These are phyloP conservation scores for Claviceps monticola DNA, from an alignment of 2,329 filamentous ascomycete genomes.

Conservation along the genomic window DNA sequence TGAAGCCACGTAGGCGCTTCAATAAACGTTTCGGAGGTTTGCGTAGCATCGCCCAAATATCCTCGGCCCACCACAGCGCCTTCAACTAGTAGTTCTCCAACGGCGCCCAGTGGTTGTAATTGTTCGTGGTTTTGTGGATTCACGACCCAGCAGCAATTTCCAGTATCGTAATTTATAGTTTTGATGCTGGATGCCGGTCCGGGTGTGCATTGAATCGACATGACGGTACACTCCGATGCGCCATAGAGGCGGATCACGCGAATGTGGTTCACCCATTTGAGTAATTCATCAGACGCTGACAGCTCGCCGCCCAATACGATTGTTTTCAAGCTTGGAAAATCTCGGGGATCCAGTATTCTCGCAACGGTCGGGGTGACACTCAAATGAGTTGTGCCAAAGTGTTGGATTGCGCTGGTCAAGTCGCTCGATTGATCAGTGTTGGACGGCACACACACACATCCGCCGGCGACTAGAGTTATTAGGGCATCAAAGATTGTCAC, in stretches of 20 bases:
- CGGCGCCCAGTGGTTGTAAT: not conserved
- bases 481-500: conserved; percentile 9
- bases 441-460: conserved; percentile 9
- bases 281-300: not conserved
- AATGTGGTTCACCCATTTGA: not conserved
- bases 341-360: not conserved
- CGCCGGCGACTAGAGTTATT: conserved; percentile 8
- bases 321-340: conserved; percentile 1
- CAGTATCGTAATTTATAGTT: not conserved
- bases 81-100: conserved; percentile 2
- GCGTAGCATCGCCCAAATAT: not conserved
- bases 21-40: not conserved
- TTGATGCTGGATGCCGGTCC: not conserved
- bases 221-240: not conserved
- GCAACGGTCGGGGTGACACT: conserved; percentile 8
- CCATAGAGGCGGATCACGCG: not conserved
- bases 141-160: not conserved
- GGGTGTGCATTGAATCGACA: not conserved
- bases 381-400: conserved; percentile 1
- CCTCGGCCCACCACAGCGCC: not conserved
- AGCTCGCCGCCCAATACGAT: conserved; percentile 5
- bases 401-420: conserved; percentile 6
- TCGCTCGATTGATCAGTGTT: conserved; percentile 9
- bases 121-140: not conserved
- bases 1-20: not conserved